phyloP scores from a whole-genome alignment of 176 grass and related monocot genomes.

The Cenchrus purpureus region DNA sequence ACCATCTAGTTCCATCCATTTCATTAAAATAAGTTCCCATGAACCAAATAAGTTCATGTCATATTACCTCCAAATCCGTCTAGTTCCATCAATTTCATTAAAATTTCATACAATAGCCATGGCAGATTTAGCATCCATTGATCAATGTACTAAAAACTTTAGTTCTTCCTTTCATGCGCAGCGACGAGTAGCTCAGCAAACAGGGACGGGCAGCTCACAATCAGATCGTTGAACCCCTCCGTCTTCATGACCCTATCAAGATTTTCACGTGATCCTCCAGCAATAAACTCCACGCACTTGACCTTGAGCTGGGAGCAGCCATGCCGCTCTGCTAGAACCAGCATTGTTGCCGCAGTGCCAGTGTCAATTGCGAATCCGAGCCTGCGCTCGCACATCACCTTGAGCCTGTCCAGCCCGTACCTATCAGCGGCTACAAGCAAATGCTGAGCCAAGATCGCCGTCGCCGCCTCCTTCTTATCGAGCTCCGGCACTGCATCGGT shows the following conservation, averaged over 20 bases:
- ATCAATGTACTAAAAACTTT: too few species aligned
- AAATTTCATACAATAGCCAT: too few species aligned
- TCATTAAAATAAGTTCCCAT: too few species aligned
- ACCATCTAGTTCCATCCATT: too few species aligned
- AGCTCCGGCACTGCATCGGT: slow-evolving; percentile 18
- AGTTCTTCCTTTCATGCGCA: not conserved
- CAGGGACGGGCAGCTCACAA: not conserved
- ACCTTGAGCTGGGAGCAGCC: slow-evolving; percentile 51
- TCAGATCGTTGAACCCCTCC: not conserved
- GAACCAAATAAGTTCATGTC: too few species aligned
- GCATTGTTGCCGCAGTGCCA: slow-evolving; percentile 25
- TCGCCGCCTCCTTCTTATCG: not conserved
- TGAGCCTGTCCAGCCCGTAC: slow-evolving; percentile 52
- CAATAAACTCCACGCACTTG: slow-evolving; percentile 46
- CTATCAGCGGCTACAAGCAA: slow-evolving; percentile 51
- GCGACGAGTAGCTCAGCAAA: not conserved
- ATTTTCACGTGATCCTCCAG: not conserved
- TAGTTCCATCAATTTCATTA: too few species aligned
- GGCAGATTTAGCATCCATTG: too few species aligned
- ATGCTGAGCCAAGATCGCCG: slow-evolving; percentile 36
- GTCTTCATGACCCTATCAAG: slow-evolving; percentile 13
- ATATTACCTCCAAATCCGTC: too few species aligned
- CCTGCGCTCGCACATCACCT: slow-evolving; percentile 38
- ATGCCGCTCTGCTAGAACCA: slow-evolving; percentile 50
- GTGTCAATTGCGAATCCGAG: slow-evolving; percentile 25